Evolutionary conservation across 2,329 filamentous ascomycete genomes (phyloP).

Genomic region (Paecilomyces formosus): DNA sequence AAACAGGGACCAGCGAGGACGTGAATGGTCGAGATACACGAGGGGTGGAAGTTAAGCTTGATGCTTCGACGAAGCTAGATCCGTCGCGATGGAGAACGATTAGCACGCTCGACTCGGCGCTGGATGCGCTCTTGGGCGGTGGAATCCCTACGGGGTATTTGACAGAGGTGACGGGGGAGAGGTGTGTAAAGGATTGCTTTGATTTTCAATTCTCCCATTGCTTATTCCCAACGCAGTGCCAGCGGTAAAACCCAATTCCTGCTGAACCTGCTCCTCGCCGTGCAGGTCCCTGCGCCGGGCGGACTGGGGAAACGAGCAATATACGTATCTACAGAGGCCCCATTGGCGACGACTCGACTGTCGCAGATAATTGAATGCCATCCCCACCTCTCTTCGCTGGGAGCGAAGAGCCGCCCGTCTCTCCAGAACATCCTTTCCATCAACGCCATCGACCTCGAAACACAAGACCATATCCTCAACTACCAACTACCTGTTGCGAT

Average conservation of each 20-base stretch:
- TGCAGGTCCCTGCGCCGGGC: constrained; percentile 68
- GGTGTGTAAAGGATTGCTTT: constrained; percentile 39
- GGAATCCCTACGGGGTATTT: constrained; percentile 75
- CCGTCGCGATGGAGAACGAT: constrained; percentile 50
- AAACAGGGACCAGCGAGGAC: constrained; percentile 7
- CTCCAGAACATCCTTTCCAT: constrained; percentile 73
- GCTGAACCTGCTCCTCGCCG: constrained; percentile 72
- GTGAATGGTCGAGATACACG: constrained; percentile 14
- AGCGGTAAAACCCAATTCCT: constrained; percentile 94
- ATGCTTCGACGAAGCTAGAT: constrained; percentile 21
- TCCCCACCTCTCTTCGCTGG: constrained; percentile 47
- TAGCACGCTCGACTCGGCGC: constrained; percentile 67
- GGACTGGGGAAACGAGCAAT: constrained; percentile 69
- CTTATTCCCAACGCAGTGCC: constrained; percentile 47
- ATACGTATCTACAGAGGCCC: constrained; percentile 89
- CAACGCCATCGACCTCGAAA: constrained; percentile 80
- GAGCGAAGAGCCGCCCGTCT: constrained; percentile 46
- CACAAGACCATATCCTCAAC: constrained; percentile 87
- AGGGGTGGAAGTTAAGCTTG: constrained; percentile 11
- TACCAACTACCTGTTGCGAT: constrained; percentile 89
- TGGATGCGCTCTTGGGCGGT: constrained; percentile 67
- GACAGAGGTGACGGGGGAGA: constrained; percentile 87
- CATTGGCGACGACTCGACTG: constrained; percentile 74
- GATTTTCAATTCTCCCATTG: constrained; percentile 7
- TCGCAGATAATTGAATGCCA: constrained; percentile 67